Conservation (phyloP, 2,329 filamentous ascomycete genomes). For the Calycina marina region DNA sequence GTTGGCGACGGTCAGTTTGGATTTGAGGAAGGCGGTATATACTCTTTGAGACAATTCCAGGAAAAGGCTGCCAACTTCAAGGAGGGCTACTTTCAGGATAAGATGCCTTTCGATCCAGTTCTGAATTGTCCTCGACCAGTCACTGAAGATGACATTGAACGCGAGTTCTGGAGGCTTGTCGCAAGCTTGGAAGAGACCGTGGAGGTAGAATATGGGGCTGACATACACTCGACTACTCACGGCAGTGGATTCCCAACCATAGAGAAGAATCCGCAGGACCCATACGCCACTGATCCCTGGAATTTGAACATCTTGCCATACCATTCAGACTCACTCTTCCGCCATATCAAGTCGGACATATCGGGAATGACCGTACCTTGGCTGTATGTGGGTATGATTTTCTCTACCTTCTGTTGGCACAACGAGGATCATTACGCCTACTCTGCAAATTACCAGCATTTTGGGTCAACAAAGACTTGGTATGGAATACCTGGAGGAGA, state of each 20-base stretch:
- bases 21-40: slow-evolving; percentile 91
- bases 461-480: slow-evolving; percentile 97
- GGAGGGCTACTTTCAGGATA: slow-evolving; percentile 79
- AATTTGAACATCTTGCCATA: slow-evolving; percentile 89
- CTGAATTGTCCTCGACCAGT: slow-evolving; percentile 69
- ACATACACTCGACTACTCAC: slow-evolving; percentile 96
- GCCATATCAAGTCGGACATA: slow-evolving; percentile 95
- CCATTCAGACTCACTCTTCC: slow-evolving; percentile 81
- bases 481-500: slow-evolving; percentile 94
- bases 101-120: slow-evolving; percentile 76
- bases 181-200: slow-evolving; percentile 90
- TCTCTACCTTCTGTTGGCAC: slow-evolving; percentile 99
- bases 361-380: slow-evolving; percentile 99
- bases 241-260: slow-evolving; percentile 93
- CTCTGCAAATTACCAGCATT: slow-evolving; percentile 96
- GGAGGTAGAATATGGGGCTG: slow-evolving; percentile 94
- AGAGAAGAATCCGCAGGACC: slow-evolving; percentile 75
- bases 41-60: slow-evolving; percentile 91
- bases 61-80: slow-evolving; percentile 94
- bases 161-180: slow-evolving; percentile 92
- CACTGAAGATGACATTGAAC: slow-evolving; percentile 89
- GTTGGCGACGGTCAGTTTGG: slow-evolving; percentile 95
- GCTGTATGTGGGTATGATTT: slow-evolving; percentile 99
- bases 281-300: slow-evolving; percentile 84
- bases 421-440: slow-evolving; percentile 98